Base-by-base conservation (phyloP, 257 asterid genomes). In the Dorcoceras hygrometricum region DNA sequence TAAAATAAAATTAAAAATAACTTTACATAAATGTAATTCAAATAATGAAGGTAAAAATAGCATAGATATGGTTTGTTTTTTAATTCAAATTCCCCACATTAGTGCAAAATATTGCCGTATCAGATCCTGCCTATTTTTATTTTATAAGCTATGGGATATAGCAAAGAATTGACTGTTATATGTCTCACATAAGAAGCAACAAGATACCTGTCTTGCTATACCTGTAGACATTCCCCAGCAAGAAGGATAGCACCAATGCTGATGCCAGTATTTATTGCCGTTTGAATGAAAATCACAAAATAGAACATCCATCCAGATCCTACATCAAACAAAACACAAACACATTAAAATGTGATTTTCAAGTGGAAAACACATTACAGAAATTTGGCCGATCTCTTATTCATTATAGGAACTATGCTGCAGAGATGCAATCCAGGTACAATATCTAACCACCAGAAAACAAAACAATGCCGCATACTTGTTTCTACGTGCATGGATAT, bases 241-340 rank as follows among this genome's bases (percentile, higher is more conserved):
- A 93, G 95, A 71, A 88, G 74, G 73, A 88, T 77, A 28, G 95
- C 85, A 76, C 96, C 99, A 14, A 93, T 85, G 54, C 95, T 79
- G 79, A 90, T 90, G 55, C 99, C 95, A 0, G 96, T 88, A 61
- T 93, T 93, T 56, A 93, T 84, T 23, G 97, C 88, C 2, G 96
- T 93, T 74, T 93, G 99, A 76, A 93, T 86, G 83, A 88, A 78
- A 77, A 90, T 75, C 71, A 90, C 97, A 59, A 90, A 85, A 75
- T 90, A 90, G 83, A 72, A 90, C 96, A 93, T 88, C 97, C 97
- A 84, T 3, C 96, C 99, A 1, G 95, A 83, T 23, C 99, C 99
- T 93, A 62, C 39, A 55, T 26, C 34, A 73, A 34, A 51, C 34
- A 71, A 63, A 9, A 20, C 29, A 59, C 31, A 54, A 55, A 61